phyloP scores from a whole-genome alignment of 306 rosid genomes.

The Biancaea sappan region DNA sequence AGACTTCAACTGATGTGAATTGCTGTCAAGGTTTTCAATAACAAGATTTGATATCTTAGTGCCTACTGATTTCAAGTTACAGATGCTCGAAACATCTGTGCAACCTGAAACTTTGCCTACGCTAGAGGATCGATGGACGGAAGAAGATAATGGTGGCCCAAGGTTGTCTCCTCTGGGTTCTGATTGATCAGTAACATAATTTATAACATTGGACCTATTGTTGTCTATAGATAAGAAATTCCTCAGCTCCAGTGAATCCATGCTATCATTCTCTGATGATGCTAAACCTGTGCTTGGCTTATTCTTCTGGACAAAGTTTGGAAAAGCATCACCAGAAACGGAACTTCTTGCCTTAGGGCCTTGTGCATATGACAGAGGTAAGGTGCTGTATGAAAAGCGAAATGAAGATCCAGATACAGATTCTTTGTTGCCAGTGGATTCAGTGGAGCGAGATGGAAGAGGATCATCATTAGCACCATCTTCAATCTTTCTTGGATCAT shows the following conservation, averaged over 20 bases:
- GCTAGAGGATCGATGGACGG: neutral
- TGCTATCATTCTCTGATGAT: slow-evolving; percentile 38
- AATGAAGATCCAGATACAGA: neutral
- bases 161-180: neutral
- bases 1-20: slow-evolving; percentile 35
- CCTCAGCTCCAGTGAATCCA: neutral
- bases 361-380: slow-evolving; percentile 25
- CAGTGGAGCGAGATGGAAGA: slow-evolving; percentile 33
- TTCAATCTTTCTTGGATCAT: slow-evolving; percentile 36
- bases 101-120: slow-evolving; percentile 11
- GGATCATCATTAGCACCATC: slow-evolving; percentile 33
- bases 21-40: slow-evolving; percentile 32
- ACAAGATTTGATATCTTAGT: slow-evolving; percentile 45
- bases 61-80: slow-evolving; percentile 40
- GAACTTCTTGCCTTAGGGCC: slow-evolving; percentile 26
- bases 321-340: slow-evolving; percentile 36
- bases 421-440: neutral
- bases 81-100: slow-evolving; percentile 40
- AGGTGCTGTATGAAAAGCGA: slow-evolving; percentile 31
- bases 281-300: slow-evolving; percentile 34
- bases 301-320: slow-evolving; percentile 27
- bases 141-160: neutral
- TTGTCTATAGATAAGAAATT: neutral
- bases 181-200: neutral
- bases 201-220: neutral